These are phyloP conservation scores for Ceraceosorus bombacis DNA, from an alignment of 1,284 basidiomycete genomes.

Conservation along the genomic window DNA sequence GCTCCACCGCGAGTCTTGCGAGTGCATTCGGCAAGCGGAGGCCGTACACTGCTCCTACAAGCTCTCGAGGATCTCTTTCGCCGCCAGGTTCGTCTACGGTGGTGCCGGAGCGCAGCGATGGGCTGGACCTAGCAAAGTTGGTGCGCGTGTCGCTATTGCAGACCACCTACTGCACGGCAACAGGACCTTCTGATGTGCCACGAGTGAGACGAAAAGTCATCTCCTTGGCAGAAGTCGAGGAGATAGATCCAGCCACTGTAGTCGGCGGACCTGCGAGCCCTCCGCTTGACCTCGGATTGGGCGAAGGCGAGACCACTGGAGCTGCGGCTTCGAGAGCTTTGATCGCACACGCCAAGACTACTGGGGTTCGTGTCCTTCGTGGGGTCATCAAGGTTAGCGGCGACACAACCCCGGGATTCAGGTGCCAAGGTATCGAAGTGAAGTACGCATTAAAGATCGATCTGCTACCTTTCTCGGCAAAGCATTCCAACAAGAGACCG, in stretches of 20 bases:
- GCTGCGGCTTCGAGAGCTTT: constrained; percentile 12
- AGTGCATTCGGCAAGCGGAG: constrained; percentile 26
- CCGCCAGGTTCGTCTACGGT: background rate
- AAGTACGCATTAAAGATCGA: constrained; percentile 43
- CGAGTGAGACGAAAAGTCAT: constrained; percentile 29
- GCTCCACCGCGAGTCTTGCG: constrained; percentile 9
- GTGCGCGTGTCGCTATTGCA: constrained; percentile 38
- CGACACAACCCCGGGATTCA: constrained; percentile 31
- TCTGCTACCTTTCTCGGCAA: constrained; percentile 23
- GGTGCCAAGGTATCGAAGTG: constrained; percentile 40
- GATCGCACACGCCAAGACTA: constrained; percentile 16
- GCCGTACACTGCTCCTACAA: constrained; percentile 30
- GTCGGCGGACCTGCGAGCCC: constrained; percentile 5
- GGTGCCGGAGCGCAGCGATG: constrained; percentile 8
- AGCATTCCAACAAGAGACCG: background rate
- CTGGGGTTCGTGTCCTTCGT: constrained; percentile 31
- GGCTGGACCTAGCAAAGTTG: constrained; percentile 28
- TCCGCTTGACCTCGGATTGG: background rate
- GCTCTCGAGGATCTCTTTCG: constrained; percentile 1
- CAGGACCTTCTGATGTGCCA: constrained; percentile 33
- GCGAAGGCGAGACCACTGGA: background rate
- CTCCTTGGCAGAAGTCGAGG: constrained; percentile 38
- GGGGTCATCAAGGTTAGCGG: constrained; percentile 29
- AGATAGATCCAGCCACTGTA: constrained; percentile 28
- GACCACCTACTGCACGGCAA: constrained; percentile 33